Base-by-base conservation (phyloP, 495 filamentous ascomycete genomes). In the Aspergillus hancockii region DNA sequence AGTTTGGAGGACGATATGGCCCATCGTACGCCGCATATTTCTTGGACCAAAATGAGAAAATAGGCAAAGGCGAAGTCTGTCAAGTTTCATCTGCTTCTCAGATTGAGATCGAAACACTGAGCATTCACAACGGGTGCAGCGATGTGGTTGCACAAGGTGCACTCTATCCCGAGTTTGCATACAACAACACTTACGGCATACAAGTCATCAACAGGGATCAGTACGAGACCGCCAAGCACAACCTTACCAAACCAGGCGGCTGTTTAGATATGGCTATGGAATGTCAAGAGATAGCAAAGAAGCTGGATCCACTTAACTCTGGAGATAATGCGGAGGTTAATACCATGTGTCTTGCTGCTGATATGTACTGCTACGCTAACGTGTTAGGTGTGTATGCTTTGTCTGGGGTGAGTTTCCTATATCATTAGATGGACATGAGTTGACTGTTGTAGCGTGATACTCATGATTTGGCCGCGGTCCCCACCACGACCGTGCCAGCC, bases 101-200 rank as follows among this genome's bases (percentile, higher is more conserved):
- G 28, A 49, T 49, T 19, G 18, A 49, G 7, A 19, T 49, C 46
- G 46, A 49, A 21, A 23, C 46, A 25, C 46, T 49, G 4, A 25
- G 46, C 19, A 49, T 49, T 19, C 46, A 49, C 46, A 49, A 49
- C 21, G 46, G 46, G 12, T 49, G 46, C 9, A 25, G 46, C 46
- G 46, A 49, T 4, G 46, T 49, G 12, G 46, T 25, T 2, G 28
- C 9, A 0, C 3, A 49, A 8, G 46, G 46, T 4, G 22, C 46
- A 2, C 28, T 49, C 19, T 49, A 49, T 25, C 46, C 46, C 23
- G 46, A 49, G 28, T 49, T 49, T 9, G 46, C 46, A 12, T 49
- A 49, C 21, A 21, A 25, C 13, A 49, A 49, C 14, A 49, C 46
- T 13, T 49, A 49, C 46, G 46, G 43, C 43, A n/a, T 47, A 5